These are phyloP conservation scores for Ceratobasidium sp. DNA, from an alignment of 1,284 basidiomycete genomes.

Conservation along the genomic window DNA sequence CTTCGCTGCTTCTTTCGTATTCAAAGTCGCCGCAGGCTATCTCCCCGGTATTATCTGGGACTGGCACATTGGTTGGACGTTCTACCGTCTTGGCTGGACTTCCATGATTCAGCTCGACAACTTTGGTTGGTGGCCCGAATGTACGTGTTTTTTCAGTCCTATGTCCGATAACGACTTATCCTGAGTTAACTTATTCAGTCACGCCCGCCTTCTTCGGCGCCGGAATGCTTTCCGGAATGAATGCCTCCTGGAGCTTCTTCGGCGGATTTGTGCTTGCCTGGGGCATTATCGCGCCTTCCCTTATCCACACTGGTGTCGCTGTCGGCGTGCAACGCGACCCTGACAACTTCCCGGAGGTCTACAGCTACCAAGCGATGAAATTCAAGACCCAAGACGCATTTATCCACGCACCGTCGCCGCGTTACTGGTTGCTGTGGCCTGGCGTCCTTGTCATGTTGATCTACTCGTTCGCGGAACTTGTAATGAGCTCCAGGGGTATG, in stretches of 20 bases:
- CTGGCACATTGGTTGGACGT: slow-evolving; percentile 74
- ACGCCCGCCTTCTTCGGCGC: slow-evolving; percentile 78
- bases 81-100: slow-evolving; percentile 72
- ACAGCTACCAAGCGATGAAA: slow-evolving; percentile 63
- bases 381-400: slow-evolving; percentile 60
- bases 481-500: slow-evolving; percentile 49
- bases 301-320: slow-evolving; percentile 50
- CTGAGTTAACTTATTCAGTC: slow-evolving; percentile 55
- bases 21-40: slow-evolving; percentile 71
- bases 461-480: slow-evolving; percentile 53
- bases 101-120: slow-evolving; percentile 72
- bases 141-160: slow-evolving; percentile 53
- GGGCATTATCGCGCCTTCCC: slow-evolving; percentile 61
- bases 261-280: slow-evolving; percentile 71
- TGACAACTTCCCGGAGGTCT: slow-evolving; percentile 61
- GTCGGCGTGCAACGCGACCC: slow-evolving; percentile 53
- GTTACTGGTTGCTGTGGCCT: slow-evolving; percentile 80
- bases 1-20: slow-evolving; percentile 66
- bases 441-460: slow-evolving; percentile 66
- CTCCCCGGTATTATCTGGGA: slow-evolving; percentile 71
- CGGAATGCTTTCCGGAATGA: slow-evolving; percentile 76
- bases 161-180: not conserved
- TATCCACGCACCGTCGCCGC: slow-evolving; percentile 66
- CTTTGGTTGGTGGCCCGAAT: slow-evolving; percentile 68
- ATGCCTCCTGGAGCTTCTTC: slow-evolving; percentile 75